phyloP scores from a whole-genome alignment of 306 rosid genomes.

The Rubus idaeus region DNA sequence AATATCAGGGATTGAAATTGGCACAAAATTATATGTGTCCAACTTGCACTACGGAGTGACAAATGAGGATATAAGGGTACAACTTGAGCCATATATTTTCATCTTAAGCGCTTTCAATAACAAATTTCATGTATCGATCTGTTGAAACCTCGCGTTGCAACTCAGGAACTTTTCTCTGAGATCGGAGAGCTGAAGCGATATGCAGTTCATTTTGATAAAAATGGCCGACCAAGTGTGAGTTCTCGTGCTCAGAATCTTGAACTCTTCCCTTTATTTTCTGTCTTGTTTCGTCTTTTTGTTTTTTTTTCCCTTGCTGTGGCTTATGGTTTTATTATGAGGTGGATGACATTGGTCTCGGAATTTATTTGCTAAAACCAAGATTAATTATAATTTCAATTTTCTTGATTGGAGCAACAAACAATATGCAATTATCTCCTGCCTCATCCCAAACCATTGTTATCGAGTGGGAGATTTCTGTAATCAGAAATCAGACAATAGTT shows the following conservation, averaged over 20 bases:
- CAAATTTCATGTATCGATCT: conserved; percentile 43
- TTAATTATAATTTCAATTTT: neutral
- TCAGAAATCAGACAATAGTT: neutral
- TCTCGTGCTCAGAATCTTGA: neutral
- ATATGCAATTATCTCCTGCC: neutral
- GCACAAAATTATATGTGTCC: conserved; percentile 90
- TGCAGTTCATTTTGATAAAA: conserved; percentile 88
- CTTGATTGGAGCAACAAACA: neutral
- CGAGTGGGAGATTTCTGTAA: neutral
- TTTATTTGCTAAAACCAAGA: neutral
- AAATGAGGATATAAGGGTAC: conserved; percentile 99
- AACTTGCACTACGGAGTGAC: conserved; percentile 96
- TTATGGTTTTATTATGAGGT: neutral
- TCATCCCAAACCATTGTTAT: neutral
- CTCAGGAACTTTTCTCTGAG: conserved; percentile 95
- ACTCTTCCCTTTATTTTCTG: neutral
- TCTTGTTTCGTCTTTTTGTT: neutral
- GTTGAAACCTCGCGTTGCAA: conserved; percentile 65
- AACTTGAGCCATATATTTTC: conserved; percentile 41
- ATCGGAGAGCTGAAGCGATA: conserved; percentile 83
- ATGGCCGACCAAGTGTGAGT: conserved; percentile 89
- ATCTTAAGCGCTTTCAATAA: conserved; percentile 48
- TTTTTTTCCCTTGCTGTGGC: neutral
- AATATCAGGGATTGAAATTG: conserved; percentile 80
- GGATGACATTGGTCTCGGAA: neutral